These are phyloP conservation scores for Phytophthora cryptogea DNA, from an alignment of 352 stramenopile species.

Conservation along the genomic window DNA sequence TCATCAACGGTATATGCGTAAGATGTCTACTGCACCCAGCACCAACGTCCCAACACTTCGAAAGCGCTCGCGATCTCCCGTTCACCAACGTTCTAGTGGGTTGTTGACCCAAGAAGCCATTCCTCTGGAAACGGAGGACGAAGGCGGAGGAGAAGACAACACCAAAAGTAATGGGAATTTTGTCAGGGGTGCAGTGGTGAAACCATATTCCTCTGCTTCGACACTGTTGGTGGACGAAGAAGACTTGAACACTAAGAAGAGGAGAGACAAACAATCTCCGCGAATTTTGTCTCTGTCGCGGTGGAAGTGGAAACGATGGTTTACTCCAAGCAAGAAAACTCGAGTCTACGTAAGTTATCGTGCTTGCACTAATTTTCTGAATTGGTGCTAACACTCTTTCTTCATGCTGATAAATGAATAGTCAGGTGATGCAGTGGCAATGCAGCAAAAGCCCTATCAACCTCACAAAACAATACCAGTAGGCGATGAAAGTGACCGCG, in stretches of 20 bases:
- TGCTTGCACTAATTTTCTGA: neutral
- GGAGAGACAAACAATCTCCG: slow-evolving; percentile 8
- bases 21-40: slow-evolving; percentile 29
- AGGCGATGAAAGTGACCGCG: slow-evolving; percentile 1
- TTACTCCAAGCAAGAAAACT: slow-evolving; percentile 30
- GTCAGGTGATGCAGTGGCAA: slow-evolving; percentile 29
- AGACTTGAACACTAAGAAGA: slow-evolving; percentile 8
- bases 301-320: slow-evolving; percentile 37
- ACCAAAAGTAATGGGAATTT: slow-evolving; percentile 2
- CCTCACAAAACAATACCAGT: slow-evolving; percentile 8
- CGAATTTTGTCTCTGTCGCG: slow-evolving; percentile 21
- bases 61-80: slow-evolving; percentile 4
- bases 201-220: slow-evolving; percentile 28
- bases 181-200: slow-evolving; percentile 4
- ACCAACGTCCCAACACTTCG: slow-evolving; percentile 5
- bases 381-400: neutral
- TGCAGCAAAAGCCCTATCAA: slow-evolving; percentile 15
- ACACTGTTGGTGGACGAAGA: slow-evolving; percentile 29
- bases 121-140: slow-evolving; percentile 2
- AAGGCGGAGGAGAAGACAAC: slow-evolving; percentile 1
- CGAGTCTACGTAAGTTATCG: slow-evolving; percentile 42
- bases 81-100: slow-evolving; percentile 3
- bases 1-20: slow-evolving; percentile 48
- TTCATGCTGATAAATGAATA: slow-evolving; percentile 12
- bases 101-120: neutral